phyloP scores from a whole-genome alignment of 441 rosid genomes.

The Breynia disticha region DNA sequence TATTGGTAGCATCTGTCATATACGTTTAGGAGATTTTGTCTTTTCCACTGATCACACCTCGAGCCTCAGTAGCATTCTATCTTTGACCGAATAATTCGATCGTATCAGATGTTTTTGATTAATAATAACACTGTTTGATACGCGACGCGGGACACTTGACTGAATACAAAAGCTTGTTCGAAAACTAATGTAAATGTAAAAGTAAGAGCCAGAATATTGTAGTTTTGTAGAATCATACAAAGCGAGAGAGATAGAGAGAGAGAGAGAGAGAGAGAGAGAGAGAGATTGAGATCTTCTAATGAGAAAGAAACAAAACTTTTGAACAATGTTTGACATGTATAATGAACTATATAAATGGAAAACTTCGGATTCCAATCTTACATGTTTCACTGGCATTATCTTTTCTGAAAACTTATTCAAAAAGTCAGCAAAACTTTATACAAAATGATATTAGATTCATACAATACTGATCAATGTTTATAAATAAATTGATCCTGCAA shows the following conservation, averaged over 20 bases:
- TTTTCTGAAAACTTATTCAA: not conserved
- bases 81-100: not conserved
- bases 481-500: not conserved
- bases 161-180: too few species aligned
- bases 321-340: not conserved
- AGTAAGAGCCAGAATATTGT: too few species aligned
- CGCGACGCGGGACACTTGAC: too few species aligned
- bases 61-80: not conserved
- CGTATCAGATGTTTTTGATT: too few species aligned
- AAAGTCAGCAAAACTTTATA: not conserved
- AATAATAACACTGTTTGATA: too few species aligned
- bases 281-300: too few species aligned
- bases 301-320: too few species aligned
- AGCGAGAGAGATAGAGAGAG: too few species aligned
- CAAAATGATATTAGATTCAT: not conserved
- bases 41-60: not conserved
- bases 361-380: conserved; percentile 1
- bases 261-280: too few species aligned
- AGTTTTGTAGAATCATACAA: too few species aligned
- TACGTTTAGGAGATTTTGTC: not conserved
- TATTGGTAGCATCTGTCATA: not conserved
- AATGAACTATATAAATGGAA: not conserved
- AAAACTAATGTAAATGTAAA: too few species aligned
- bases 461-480: not conserved
- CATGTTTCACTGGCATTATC: not conserved